These are phyloP conservation scores for Neurospora sp. DNA, from an alignment of 495 filamentous ascomycete species.

Conservation along the genomic window DNA sequence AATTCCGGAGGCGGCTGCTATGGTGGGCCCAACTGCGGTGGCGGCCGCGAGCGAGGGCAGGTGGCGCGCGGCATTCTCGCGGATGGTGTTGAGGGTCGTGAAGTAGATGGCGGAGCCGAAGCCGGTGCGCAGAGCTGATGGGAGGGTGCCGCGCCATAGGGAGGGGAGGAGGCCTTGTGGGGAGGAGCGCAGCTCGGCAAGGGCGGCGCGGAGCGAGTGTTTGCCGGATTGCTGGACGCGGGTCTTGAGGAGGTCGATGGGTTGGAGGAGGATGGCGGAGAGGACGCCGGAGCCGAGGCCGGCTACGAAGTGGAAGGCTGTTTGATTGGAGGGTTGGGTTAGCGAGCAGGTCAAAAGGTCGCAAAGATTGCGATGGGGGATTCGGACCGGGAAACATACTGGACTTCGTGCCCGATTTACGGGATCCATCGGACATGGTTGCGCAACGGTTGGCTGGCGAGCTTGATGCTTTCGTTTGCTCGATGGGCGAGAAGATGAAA, in stretches of 20 bases:
- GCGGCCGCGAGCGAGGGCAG: constrained; percentile 27
- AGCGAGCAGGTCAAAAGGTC: not conserved
- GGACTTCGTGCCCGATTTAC: constrained; percentile 22
- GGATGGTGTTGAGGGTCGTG: constrained; percentile 72
- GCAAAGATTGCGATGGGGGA: not conserved
- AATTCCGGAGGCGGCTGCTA: not conserved
- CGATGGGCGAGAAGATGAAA: not conserved
- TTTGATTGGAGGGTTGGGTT: not conserved
- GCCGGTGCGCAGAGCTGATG: constrained; percentile 84
- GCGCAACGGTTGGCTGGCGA: constrained; percentile 1
- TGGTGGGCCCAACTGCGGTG: constrained; percentile 1
- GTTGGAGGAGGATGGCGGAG: constrained; percentile 85
- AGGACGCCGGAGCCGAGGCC: constrained; percentile 80
- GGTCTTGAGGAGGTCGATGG: constrained; percentile 93
- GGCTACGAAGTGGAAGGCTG: constrained; percentile 75
- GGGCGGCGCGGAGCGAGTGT: constrained; percentile 54
- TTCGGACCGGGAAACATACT: constrained; percentile 10
- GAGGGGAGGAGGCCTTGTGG: constrained; percentile 44
- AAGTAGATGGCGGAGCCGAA: constrained; percentile 93
- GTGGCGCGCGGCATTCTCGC: constrained; percentile 52
- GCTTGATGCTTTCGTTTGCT: not conserved
- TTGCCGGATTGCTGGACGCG: constrained; percentile 71
- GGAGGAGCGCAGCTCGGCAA: constrained; percentile 58
- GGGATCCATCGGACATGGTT: constrained; percentile 28
- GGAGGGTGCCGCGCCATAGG: constrained; percentile 93